These are phyloP conservation scores for Prunus mume DNA, from an alignment of 306 rosid genomes.

Conservation along the genomic window DNA sequence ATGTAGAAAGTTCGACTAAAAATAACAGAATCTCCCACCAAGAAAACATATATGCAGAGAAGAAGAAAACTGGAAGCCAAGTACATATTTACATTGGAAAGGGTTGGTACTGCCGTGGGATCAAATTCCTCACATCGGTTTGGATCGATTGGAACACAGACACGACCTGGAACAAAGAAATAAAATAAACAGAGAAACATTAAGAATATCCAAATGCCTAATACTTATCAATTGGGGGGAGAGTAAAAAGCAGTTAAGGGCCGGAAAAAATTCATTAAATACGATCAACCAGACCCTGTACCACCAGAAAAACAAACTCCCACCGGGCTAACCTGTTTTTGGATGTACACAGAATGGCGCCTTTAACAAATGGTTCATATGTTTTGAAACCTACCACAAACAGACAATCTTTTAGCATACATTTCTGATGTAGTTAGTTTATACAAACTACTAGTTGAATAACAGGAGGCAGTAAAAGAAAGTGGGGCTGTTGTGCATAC, in stretches of 20 bases:
- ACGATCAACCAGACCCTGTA: background rate
- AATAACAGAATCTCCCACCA: background rate
- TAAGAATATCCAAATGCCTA: constrained; percentile 12
- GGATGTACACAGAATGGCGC: constrained; percentile 94
- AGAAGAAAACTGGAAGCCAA: constrained; percentile 6
- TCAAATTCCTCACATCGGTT: constrained; percentile 73
- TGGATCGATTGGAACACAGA: constrained; percentile 86
- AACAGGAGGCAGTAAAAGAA: constrained; percentile 13
- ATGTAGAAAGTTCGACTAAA: background rate
- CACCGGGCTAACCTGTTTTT: constrained; percentile 56
- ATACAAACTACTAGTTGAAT: background rate
- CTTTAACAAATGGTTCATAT: constrained; percentile 87
- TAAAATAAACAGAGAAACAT: constrained; percentile 17
- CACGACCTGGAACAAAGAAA: constrained; percentile 54
- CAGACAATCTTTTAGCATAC: background rate
- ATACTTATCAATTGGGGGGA: background rate
- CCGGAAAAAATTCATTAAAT: background rate
- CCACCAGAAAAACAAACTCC: background rate
- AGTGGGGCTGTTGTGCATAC: constrained; percentile 30
- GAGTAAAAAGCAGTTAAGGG: background rate
- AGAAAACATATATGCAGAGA: constrained; percentile 3
- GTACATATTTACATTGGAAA: constrained; percentile 51
- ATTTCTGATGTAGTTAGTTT: background rate
- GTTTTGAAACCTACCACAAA: constrained; percentile 68
- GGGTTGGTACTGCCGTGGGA: constrained; percentile 80